Conservation (phyloP, 371 early-diverging fungal genomes). For the Mucor mucedo region DNA sequence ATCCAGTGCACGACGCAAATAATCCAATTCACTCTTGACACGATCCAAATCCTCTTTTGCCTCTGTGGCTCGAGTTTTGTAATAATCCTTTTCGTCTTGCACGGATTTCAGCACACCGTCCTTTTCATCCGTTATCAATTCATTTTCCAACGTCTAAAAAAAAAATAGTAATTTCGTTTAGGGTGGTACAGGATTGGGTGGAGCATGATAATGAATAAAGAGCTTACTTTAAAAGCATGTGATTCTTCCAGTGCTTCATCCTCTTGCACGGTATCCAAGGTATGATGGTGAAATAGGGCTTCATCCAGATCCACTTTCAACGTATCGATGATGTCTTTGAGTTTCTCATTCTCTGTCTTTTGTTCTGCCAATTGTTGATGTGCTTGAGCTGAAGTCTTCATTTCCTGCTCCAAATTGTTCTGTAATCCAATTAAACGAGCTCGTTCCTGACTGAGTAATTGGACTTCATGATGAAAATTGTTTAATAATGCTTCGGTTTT, state of each 20-base stretch:
- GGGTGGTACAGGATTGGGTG: not conserved
- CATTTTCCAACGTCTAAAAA: conserved; percentile 37
- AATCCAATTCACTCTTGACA: conserved; percentile 41
- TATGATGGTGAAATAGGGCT: conserved; percentile 27
- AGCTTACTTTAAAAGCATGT: not conserved
- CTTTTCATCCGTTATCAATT: conserved; percentile 19
- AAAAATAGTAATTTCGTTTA: not conserved
- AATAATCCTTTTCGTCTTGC: conserved; percentile 53
- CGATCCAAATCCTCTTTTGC: conserved; percentile 47
- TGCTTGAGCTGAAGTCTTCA: conserved; percentile 45
- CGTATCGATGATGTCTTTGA: conserved; percentile 56
- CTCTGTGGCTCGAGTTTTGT: conserved; percentile 45
- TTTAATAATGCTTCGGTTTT: conserved; percentile 42
- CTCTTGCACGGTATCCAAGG: not conserved
- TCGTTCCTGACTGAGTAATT: conserved; percentile 46
- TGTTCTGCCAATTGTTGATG: conserved; percentile 56
- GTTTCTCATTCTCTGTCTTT: conserved; percentile 52
- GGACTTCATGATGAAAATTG: conserved; percentile 43
- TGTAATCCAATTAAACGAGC: conserved; percentile 44
- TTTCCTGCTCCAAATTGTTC: conserved; percentile 44
- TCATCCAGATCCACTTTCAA: conserved; percentile 53
- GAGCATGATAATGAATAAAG: not conserved
- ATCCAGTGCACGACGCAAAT: conserved; percentile 39
- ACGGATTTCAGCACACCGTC: conserved; percentile 37
- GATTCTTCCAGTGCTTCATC: conserved; percentile 6